A percentile compares a stretch with the other conserved stretches of the same genome.
Evolutionary conservation across 2,329 filamentous ascomycete genomes (phyloP).

Genomic region (Aspergillus persii): DNA sequence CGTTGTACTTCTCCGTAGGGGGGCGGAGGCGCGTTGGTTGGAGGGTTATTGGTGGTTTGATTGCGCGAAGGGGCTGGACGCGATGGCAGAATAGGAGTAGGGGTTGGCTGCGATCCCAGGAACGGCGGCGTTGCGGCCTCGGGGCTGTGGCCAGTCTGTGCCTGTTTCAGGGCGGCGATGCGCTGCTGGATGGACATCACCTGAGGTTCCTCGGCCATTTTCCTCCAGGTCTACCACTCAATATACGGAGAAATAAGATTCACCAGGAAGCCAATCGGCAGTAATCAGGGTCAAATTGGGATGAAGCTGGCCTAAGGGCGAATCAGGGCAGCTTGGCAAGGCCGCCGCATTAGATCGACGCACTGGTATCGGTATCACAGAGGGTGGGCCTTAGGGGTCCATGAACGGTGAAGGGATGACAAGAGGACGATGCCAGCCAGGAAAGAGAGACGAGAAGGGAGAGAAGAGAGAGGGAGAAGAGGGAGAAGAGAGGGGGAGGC

Average conservation of each 20-base stretch:
- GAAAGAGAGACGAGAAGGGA: neutral
- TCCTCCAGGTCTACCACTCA: neutral
- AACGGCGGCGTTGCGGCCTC: constrained; percentile 28
- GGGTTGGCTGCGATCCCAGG: constrained; percentile 23
- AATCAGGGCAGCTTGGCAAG: constrained; percentile 13
- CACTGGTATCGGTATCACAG: no score
- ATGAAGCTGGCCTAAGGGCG: neutral
- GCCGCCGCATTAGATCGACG: constrained; percentile 1
- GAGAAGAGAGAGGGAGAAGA: neutral
- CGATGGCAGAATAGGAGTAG: constrained; percentile 13
- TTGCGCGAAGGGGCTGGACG: constrained; percentile 28
- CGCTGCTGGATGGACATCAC: constrained; percentile 46
- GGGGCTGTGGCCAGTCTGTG: constrained; percentile 38
- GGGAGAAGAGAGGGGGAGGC: neutral
- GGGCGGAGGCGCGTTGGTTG: constrained; percentile 32
- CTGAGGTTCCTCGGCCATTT: constrained; percentile 44
- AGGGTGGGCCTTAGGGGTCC: neutral
- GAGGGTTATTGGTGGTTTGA: constrained; percentile 35
- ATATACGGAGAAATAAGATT: neutral
- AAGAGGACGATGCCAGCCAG: neutral
- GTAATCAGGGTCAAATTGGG: constrained; percentile 1
- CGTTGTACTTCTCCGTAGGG: constrained; percentile 16
- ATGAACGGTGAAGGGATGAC: neutral
- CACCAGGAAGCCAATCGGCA: neutral
- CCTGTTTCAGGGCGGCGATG: constrained; percentile 46